These are phyloP conservation scores for Tephrocybe sp. DNA, from an alignment of 768 basidiomycete genomes.

Conservation along the genomic window DNA sequence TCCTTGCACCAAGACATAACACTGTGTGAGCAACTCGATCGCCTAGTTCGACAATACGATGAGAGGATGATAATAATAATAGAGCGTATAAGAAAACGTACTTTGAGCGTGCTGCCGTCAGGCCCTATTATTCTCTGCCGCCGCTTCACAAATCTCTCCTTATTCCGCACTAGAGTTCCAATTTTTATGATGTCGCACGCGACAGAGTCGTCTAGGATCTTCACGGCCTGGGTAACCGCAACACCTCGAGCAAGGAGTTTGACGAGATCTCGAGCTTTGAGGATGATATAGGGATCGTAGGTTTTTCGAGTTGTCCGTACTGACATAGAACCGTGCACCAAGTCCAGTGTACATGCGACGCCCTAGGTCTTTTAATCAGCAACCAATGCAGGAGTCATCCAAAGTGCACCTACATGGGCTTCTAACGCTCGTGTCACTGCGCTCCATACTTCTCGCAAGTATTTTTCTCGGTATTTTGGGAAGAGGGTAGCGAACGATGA, in stretches of 20 bases:
- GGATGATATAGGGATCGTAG: constrained; percentile 92
- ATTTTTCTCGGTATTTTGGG: constrained; percentile 97
- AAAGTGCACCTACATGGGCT: constrained; percentile 54
- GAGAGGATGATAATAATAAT: neutral
- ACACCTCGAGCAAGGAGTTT: constrained; percentile 95
- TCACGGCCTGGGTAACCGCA: constrained; percentile 77
- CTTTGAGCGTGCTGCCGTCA: constrained; percentile 96
- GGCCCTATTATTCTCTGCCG: constrained; percentile 96
- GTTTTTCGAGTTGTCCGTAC: constrained; percentile 97
- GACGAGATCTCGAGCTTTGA: constrained; percentile 94
- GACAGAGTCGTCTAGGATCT: constrained; percentile 83
- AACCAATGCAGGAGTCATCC: too few species aligned
- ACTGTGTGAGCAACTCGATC: constrained; percentile 93
- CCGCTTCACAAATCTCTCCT: constrained; percentile 94
- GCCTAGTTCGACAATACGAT: constrained; percentile 52
- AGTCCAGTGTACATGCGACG: constrained; percentile 85
- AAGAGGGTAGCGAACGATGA: constrained; percentile 98
- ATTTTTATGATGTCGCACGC: constrained; percentile 99
- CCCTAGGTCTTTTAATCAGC: constrained; percentile 48
- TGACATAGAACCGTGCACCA: constrained; percentile 96
- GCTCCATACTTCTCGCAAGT: constrained; percentile 92
- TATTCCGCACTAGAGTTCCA: constrained; percentile 89
- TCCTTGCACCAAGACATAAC: constrained; percentile 97
- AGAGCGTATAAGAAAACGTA: too few species aligned
- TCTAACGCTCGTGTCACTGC: constrained; percentile 85